Base-by-base conservation (phyloP, 2,329 filamentous ascomycete species). In the Podosphaera xanthii region DNA sequence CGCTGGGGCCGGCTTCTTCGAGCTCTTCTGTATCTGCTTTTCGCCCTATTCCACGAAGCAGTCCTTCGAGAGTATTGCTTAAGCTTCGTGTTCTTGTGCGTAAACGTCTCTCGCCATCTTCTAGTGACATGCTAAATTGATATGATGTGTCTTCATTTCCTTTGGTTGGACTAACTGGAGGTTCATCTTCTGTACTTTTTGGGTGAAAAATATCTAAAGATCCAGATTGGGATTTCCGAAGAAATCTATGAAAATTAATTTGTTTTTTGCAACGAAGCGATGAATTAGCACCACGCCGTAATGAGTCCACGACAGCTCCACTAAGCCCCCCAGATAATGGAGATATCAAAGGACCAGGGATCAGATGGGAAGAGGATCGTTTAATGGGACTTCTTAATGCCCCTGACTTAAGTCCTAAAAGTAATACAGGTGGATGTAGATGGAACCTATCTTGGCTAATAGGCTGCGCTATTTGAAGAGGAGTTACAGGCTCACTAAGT, bases 221-320 rank as follows among this genome's bases (percentile, higher is more conserved):
- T 14, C 64, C 64, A 38, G 67, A 69, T 54, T 65, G 68, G 30
- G 65, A 62, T 46, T 64, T 63, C 48, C 63, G 62, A 10, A 68
- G 59, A 10, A 59, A 59, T 9, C 63, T 50, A 54, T 66, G 68
- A 42, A 68, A 66, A 53, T 69, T 65, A 36, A 66, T 68, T 31
- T 66, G 64, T 5, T 62, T 59, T 58, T 63, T 64, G 52, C 64
- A 65, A 33, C 70, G 69, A 42, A 68, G 63, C 22, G 72, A 67
- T 31, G 69, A 71, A 7, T 73, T 74, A 61, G 78, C 72, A 12
- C 78, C 77, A 14, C 78, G 76, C n/a, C 80, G 75, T 34, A 84
- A 71, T 31, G 80, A 76, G 62, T 85, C 81, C 7, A 81, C 81
- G 4, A 85, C 79, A 55, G 85, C 77, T 0, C 77, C 81, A 66